Percentiles rank a stretch among this genome's conserved stretches.
These are phyloP conservation scores for Abrus pulchellus DNA, from an alignment of 306 rosid species.

Conservation along the genomic window DNA sequence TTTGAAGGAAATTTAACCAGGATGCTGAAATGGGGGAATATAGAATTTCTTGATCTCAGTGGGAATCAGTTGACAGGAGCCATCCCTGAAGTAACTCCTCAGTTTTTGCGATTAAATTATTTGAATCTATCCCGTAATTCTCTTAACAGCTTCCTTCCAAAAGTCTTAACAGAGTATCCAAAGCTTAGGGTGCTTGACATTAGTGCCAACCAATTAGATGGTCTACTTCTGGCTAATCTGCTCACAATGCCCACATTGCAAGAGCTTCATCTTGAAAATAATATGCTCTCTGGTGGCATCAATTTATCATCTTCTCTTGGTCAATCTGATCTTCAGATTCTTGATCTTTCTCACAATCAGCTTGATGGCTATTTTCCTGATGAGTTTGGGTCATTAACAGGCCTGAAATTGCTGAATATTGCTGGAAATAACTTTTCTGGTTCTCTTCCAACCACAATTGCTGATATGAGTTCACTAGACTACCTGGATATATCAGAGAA, in stretches of 20 bases:
- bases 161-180: constrained; percentile 77
- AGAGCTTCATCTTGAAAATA: constrained; percentile 83
- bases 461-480: constrained; percentile 67
- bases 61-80: constrained; percentile 77
- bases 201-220: constrained; percentile 83
- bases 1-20: constrained; percentile 83
- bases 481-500: constrained; percentile 80
- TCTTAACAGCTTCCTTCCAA: constrained; percentile 71
- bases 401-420: constrained; percentile 73
- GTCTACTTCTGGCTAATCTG: constrained; percentile 65
- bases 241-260: constrained; percentile 77
- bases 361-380: constrained; percentile 89
- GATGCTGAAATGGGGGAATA: constrained; percentile 90
- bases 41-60: constrained; percentile 92
- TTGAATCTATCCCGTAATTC: constrained; percentile 83
- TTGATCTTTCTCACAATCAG: constrained; percentile 87
- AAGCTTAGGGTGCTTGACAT: constrained; percentile 88
- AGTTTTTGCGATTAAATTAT: constrained; percentile 80
- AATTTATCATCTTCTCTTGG: constrained; percentile 64
- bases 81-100: constrained; percentile 85
- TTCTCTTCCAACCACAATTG: constrained; percentile 85
- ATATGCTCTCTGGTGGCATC: constrained; percentile 72
- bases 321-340: constrained; percentile 75
- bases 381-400: constrained; percentile 68
- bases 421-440: constrained; percentile 93